A percentile compares a stretch with the other conserved stretches of the same genome.
Conservation (phyloP, 306 rosid species). For the Morella rubra region DNA sequence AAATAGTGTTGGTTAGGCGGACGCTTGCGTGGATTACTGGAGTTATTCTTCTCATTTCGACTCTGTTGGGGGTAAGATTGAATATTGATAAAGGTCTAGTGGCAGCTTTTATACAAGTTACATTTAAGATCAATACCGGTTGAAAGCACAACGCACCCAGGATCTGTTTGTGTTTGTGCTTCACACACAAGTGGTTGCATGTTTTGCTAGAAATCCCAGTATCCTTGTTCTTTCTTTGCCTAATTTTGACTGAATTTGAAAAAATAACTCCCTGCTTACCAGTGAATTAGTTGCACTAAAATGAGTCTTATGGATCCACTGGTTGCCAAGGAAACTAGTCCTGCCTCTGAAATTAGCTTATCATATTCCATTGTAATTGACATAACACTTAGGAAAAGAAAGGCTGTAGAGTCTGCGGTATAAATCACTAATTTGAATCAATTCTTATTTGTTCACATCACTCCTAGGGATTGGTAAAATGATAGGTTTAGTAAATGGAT, state of each 20-base stretch:
- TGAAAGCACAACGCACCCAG: background rate
- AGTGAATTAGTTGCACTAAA: too few species aligned
- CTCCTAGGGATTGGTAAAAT: background rate
- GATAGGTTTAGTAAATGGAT: background rate
- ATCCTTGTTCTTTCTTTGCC: too few species aligned
- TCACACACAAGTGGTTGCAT: too few species aligned
- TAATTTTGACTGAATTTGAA: background rate
- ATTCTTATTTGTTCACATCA: too few species aligned
- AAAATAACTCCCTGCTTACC: too few species aligned
- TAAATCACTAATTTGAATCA: too few species aligned
- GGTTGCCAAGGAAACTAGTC: background rate
- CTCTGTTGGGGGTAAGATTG: slow-evolving; percentile 80
- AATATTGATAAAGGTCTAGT: background rate
- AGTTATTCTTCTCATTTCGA: slow-evolving; percentile 73
- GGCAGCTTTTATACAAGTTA: background rate
- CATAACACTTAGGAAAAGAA: too few species aligned
- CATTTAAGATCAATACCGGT: background rate
- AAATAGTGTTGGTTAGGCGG: slow-evolving; percentile 67
- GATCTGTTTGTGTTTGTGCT: background rate
- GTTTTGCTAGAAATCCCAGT: too few species aligned
- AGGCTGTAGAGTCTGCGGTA: too few species aligned
- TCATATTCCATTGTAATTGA: too few species aligned
- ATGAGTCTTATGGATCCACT: background rate
- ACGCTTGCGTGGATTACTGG: slow-evolving; percentile 90
- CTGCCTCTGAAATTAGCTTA: too few species aligned